Conservation (phyloP, 371 early-diverging fungal genomes). For the Lichtheimia corymbifera region DNA sequence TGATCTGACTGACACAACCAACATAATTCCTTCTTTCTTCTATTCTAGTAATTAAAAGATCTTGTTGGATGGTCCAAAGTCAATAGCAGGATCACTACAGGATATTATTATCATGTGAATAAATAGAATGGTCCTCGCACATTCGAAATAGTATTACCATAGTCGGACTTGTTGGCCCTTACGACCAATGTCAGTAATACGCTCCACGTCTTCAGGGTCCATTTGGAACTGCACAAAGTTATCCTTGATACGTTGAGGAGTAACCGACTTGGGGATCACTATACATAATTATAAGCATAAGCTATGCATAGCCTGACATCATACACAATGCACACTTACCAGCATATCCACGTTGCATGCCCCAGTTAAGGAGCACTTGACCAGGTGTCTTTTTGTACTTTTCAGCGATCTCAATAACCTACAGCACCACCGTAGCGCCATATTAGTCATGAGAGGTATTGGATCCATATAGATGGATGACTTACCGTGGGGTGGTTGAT, state of each 20-base stretch:
- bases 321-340: conserved; percentile 17
- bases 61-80: conserved; percentile 34
- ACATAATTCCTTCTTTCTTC: no score
- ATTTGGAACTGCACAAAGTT: conserved; percentile 43
- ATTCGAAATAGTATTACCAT: conserved; percentile 10
- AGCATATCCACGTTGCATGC: conserved; percentile 63
- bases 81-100: conserved; percentile 25
- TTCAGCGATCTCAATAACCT: conserved; percentile 58
- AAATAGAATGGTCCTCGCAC: not conserved
- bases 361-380: conserved; percentile 81
- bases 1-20: no score
- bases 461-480: not conserved
- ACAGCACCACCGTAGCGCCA: not conserved
- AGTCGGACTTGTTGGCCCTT: conserved; percentile 24
- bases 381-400: conserved; percentile 71
- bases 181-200: conserved; percentile 30
- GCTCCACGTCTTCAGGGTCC: conserved; percentile 35
- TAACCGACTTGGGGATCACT: conserved; percentile 65
- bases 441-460: no score
- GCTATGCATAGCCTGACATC: not conserved
- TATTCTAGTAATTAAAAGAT: conserved; percentile 1
- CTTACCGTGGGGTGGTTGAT: conserved; percentile 26
- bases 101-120: not conserved
- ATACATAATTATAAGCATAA: not conserved
- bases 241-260: conserved; percentile 40